A percentile compares a stretch with the other conserved stretches of the same genome.
These are phyloP conservation scores for Endotrypanum monterogeii DNA, from an alignment of 208 protist genomes.

Conservation along the genomic window DNA sequence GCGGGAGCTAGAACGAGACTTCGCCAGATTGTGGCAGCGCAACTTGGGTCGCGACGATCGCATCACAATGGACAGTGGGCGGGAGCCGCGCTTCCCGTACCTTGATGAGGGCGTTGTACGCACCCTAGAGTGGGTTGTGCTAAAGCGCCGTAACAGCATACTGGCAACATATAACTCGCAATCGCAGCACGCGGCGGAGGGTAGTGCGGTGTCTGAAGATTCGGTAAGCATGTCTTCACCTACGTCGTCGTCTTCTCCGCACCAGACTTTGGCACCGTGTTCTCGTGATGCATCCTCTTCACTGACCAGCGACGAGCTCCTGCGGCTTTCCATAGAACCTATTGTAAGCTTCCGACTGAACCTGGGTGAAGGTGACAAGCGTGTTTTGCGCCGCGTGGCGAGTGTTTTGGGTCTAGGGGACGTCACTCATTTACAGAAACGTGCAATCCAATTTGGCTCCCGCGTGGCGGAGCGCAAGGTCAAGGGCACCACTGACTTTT, in stretches of 20 bases:
- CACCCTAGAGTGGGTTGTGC: conserved; percentile 69
- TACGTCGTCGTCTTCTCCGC: neutral
- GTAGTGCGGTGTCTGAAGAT: neutral
- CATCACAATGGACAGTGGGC: conserved; percentile 90
- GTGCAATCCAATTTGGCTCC: conserved; percentile 97
- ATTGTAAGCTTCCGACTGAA: conserved; percentile 67
- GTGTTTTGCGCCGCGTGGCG: conserved; percentile 82
- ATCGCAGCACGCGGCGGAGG: neutral
- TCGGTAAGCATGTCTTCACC: neutral
- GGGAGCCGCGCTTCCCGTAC: conserved; percentile 93
- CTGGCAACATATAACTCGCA: conserved; percentile 8
- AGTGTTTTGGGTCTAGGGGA: conserved; percentile 77
- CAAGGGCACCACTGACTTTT: conserved; percentile 37
- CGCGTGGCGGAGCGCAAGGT: conserved; percentile 88
- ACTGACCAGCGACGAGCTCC: conserved; percentile 31
- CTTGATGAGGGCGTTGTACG: conserved; percentile 93
- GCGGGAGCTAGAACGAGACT: conserved; percentile 89
- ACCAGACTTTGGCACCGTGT: neutral
- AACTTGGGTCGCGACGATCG: conserved; percentile 97
- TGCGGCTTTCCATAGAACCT: conserved; percentile 53
- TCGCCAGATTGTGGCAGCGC: conserved; percentile 91
- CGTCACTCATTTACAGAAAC: conserved; percentile 90
- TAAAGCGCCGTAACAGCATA: conserved; percentile 42
- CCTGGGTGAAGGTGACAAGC: conserved; percentile 93
- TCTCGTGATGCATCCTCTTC: neutral